Evolutionary conservation across 116 monocot species (phyloP), one percentile per base, ranked within the genome.

Genomic region (Iris pallida): DNA sequence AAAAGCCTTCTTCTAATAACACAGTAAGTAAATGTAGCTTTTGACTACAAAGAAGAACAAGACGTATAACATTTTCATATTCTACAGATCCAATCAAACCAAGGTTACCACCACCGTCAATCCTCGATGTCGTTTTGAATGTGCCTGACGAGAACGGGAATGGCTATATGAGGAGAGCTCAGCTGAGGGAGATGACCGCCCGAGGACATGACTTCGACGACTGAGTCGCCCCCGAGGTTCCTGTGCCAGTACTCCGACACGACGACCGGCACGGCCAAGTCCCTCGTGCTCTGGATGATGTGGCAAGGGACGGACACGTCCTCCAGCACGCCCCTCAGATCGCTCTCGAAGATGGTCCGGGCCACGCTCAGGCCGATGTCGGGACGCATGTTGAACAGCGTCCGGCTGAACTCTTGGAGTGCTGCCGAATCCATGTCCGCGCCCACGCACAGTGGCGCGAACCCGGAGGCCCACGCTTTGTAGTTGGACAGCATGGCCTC

Each of bases 141-240:
- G 75, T 99, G 99, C 72, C 74, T 81, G 51, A 99, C 79, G 10
- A 93, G 64, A 41, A 99, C 99, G 18, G 93, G 93, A 49, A 93
- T 85, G 52, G 93, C 93, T 54, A 88, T 82, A 8, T 90, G 90
- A 0, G 99, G 99, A 7, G 75, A 86, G 68, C 99, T 99, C 16
- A 99, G 73, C 75, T 99, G 99, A 1, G 99, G 99, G 1, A 99
- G 82, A 73, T 99, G 99, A 8, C 99, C 99, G 4, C 93, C 90
- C 0, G 93, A 84, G 7, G 80, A 40, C 90, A 99, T 99, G 1
- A 99, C 86, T 80, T 99, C 99, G 3, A 99, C 90, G 30, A 99
- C 88, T 11, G 93, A 90, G 57, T 86, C 75, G 0, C 86, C 86
- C 0, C 80, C 85, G 8, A 99, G 80, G 62, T 93, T 74, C 66